phyloP scores from a whole-genome alignment of 257 asterid species.

The Euphrasia confusa region DNA sequence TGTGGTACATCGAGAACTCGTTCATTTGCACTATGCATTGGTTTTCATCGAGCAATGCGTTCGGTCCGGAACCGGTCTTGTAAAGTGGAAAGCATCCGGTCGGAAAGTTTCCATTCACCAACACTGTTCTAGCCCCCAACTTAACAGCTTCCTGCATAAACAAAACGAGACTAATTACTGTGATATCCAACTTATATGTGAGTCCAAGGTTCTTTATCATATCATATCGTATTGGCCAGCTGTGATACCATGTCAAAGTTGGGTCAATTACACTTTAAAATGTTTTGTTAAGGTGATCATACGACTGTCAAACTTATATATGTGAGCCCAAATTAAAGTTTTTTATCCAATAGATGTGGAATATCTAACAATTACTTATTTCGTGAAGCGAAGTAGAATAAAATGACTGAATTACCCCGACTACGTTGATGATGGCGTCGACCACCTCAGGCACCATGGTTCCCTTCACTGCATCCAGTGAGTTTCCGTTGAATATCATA shows the following conservation, averaged over 20 bases:
- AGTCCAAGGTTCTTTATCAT: no score
- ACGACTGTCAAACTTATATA: no score
- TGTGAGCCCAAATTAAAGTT: no score
- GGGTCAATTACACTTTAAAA: no score
- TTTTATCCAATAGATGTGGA: no score
- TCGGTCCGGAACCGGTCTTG: conserved; percentile 14
- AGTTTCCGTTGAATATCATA: conserved; percentile 9
- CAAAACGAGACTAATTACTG: no score
- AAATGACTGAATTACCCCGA: no score
- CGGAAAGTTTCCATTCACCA: conserved; percentile 22
- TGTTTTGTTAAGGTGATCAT: no score
- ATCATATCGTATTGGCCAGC: no score
- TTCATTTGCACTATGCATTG: conserved; percentile 19
- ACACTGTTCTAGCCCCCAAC: conserved; percentile 21
- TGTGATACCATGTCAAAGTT: neutral
- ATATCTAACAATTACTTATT: no score
- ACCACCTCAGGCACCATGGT: conserved; percentile 15
- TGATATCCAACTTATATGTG: no score
- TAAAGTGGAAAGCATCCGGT: conserved; percentile 23
- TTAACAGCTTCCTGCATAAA: conserved; percentile 14
- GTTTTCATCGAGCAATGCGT: conserved; percentile 15
- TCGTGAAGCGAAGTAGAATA: no score
- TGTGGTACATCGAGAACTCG: conserved; percentile 20
- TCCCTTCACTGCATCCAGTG: conserved; percentile 13
- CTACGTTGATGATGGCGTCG: conserved; percentile 2